Base-by-base conservation (phyloP, 1,139 yeast genomes). In the Candida mesenterica region DNA sequence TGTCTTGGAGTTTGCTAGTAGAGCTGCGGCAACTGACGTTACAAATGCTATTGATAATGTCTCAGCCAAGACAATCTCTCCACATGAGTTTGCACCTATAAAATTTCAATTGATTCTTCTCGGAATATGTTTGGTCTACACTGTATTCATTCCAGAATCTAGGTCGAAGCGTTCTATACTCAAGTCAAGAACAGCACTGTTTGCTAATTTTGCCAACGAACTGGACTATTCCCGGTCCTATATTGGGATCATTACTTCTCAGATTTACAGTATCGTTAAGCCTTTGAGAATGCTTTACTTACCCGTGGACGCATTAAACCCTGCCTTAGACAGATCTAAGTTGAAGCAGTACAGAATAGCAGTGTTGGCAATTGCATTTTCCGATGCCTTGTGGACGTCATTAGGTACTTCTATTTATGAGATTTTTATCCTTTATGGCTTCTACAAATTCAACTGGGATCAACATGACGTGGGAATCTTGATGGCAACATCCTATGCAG, bases 401-500 rank as follows among this genome's bases (percentile, higher is more conserved):
- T 42, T 69, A 15, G 61, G 32, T 8, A 24, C 28, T 5, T 33
- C 76, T 2, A 43, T 69, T 14, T 71, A 71, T 8, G 72, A 75
- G 15, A 59, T 81, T 1, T 44, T 75, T 12, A 55, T 82, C 2
- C 59, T 86, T 19, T 85, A 77, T 49, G 75, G 82, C 0, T 75
- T 82, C 22, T 77, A 69, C 51, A 55, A 50, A 29, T 85, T 78
- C 54, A 49, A 68, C 16, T 82, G 94, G 87, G 61, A 62, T 2
- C 69, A 86, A 13, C 70, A 65, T 3, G 72, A 74, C 33, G 59
- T 82, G 22, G 88, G 92, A 5, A 69, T 72, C 41, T 69, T 76
- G 41, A 57, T 86, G 40, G 76, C 90, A 0, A 41, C 72, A 1
- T 47, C 72, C 1, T 82, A 86, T 31, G 43, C 75, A 2, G 57